A percentile compares a stretch with the other conserved stretches of the same genome.
Conservation (phyloP, 352 stramenopile species). For the Nannochloropsis limnetica region DNA sequence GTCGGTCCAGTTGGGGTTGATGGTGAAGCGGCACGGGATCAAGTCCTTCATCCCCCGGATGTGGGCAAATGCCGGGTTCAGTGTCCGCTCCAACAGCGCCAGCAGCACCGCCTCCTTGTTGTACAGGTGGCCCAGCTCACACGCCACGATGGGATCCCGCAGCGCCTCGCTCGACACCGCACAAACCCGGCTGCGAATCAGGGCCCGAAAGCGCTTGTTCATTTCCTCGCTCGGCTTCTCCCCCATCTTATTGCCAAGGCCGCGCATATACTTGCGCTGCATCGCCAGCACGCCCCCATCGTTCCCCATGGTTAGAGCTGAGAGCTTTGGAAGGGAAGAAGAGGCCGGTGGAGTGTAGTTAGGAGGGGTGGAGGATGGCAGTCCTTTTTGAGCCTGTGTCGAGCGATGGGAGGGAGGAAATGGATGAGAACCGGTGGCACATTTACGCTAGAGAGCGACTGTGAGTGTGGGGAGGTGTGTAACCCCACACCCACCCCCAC, state of each 20-base stretch:
- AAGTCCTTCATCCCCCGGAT: conserved; percentile 74
- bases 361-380: neutral
- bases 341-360: neutral
- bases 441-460: neutral
- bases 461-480: neutral
- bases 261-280: conserved; percentile 82
- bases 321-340: neutral
- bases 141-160: conserved; percentile 70
- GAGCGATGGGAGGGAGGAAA: neutral
- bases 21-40: conserved; percentile 62
- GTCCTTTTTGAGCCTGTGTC: neutral
- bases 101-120: conserved; percentile 78
- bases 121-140: conserved; percentile 75
- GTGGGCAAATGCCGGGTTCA: conserved; percentile 66
- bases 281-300: conserved; percentile 82
- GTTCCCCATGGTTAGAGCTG: conserved; percentile 66
- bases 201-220: conserved; percentile 32
- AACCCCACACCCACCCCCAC: no score
- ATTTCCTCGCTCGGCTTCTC: conserved; percentile 39
- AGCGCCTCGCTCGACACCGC: conserved; percentile 69
- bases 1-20: conserved; percentile 34
- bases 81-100: conserved; percentile 65
- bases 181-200: conserved; percentile 57
- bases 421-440: neutral
- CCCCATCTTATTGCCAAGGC: conserved; percentile 63